Percentiles rank a stretch among this genome's conserved stretches.
These are phyloP conservation scores for Ophiostoma ips DNA, from an alignment of 2,329 filamentous ascomycete genomes.

Conservation along the genomic window DNA sequence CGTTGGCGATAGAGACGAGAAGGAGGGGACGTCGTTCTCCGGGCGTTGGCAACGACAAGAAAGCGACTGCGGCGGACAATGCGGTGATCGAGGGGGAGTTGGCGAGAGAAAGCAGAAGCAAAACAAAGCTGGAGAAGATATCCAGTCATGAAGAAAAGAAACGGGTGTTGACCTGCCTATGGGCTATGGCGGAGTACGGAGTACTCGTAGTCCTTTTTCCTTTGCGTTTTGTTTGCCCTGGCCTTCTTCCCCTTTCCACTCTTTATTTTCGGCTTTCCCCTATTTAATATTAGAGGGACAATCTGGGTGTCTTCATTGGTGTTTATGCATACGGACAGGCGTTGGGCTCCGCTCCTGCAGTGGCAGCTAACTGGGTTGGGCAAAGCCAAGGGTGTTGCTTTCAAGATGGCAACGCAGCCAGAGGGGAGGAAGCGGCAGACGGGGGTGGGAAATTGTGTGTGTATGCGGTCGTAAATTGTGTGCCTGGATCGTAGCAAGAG, in stretches of 20 bases:
- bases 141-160: conserved; percentile 29
- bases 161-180: neutral
- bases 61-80: conserved; percentile 28
- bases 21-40: conserved; percentile 25
- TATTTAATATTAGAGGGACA: conserved; percentile 11
- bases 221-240: neutral
- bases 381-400: neutral
- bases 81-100: conserved; percentile 31
- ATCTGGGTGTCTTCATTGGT: conserved; percentile 12
- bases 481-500: neutral
- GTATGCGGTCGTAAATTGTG: neutral
- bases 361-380: conserved; percentile 13
- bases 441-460: neutral
- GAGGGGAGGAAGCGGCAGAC: neutral
- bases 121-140: conserved; percentile 34
- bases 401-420: neutral
- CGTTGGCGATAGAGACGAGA: conserved; percentile 20
- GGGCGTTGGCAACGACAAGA: conserved; percentile 25
- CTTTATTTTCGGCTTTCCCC: conserved; percentile 9
- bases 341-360: conserved; percentile 11
- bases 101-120: conserved; percentile 30
- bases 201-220: conserved; percentile 1
- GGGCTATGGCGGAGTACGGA: neutral
- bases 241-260: conserved; percentile 2
- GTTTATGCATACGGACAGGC: conserved; percentile 1